Conservation (phyloP, 352 stramenopile genomes). For the Globisporangium lucens region DNA sequence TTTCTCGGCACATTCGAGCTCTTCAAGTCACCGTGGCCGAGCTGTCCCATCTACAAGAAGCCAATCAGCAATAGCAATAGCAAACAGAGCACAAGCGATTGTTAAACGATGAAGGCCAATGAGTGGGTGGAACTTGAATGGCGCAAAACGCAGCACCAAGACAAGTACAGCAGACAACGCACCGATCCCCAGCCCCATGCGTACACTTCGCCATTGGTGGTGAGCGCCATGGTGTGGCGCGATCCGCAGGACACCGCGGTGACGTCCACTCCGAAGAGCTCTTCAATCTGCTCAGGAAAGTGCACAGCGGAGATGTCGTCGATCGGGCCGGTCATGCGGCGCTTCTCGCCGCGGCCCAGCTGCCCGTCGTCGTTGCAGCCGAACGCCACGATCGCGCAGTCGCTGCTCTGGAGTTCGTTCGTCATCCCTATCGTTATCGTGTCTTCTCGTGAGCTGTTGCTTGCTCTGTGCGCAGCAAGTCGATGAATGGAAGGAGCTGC, state of each 20-base stretch:
- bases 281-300: conserved; percentile 57
- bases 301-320: conserved; percentile 78
- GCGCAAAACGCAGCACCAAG: neutral
- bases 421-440: neutral
- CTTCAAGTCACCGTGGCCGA: conserved; percentile 75
- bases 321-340: conserved; percentile 45
- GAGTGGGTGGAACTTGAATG: neutral
- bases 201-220: conserved; percentile 52
- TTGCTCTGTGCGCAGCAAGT: neutral
- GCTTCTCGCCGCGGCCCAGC: conserved; percentile 65
- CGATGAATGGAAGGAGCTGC: neutral
- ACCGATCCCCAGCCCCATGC: conserved; percentile 82
- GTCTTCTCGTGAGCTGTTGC: neutral
- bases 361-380: conserved; percentile 85
- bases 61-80: neutral
- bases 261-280: conserved; percentile 48
- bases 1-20: conserved; percentile 56
- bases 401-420: neutral
- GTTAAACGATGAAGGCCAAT: neutral
- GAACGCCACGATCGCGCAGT: conserved; percentile 62
- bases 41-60: conserved; percentile 62
- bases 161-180: conserved; percentile 14
- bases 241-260: conserved; percentile 75
- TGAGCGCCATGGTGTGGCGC: conserved; percentile 80
- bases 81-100: neutral